Evolutionary conservation across 179 eudicot species (phyloP).

Genomic region (Nepenthes alata): DNA sequence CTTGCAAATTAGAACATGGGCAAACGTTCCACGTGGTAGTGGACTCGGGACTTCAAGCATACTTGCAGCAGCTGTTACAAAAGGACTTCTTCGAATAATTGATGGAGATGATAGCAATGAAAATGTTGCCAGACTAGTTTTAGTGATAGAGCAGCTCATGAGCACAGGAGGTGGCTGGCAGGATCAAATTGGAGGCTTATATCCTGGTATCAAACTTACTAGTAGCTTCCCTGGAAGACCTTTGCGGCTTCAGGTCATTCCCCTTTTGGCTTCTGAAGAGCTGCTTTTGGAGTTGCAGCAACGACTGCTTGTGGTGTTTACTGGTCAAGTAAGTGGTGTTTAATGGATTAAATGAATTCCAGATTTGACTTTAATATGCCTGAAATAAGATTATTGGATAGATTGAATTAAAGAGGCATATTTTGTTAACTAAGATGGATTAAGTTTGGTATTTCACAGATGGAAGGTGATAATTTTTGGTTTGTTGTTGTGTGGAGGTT

Average conservation of each 20-base stretch:
- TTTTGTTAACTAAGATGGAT: no score
- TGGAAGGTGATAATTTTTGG: conserved; percentile 23
- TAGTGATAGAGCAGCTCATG: conserved; percentile 96
- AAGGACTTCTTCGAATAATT: conserved; percentile 73
- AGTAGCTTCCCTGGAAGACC: conserved; percentile 92
- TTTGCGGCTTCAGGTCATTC: conserved; percentile 78
- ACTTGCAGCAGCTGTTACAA: conserved; percentile 95
- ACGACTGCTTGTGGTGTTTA: conserved; percentile 82
- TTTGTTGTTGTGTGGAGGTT: no score
- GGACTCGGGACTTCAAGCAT: conserved; percentile 98
- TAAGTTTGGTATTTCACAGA: no score
- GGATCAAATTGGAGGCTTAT: conserved; percentile 94
- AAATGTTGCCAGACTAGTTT: conserved; percentile 83
- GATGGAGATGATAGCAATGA: conserved; percentile 68
- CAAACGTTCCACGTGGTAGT: conserved; percentile 97
- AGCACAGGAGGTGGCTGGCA: conserved; percentile 99
- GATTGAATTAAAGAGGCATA: no score
- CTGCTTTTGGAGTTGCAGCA: conserved; percentile 53
- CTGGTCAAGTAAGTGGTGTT: conserved; percentile 65
- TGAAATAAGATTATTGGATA: conserved; percentile 68
- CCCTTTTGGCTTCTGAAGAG: conserved; percentile 59
- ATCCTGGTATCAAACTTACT: conserved; percentile 84
- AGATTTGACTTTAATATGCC: conserved; percentile 82
- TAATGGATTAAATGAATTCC: conserved; percentile 26
- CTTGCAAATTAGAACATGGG: conserved; percentile 74